phyloP scores from a whole-genome alignment of 495 filamentous ascomycete genomes.

The Extremus antarcticus region DNA sequence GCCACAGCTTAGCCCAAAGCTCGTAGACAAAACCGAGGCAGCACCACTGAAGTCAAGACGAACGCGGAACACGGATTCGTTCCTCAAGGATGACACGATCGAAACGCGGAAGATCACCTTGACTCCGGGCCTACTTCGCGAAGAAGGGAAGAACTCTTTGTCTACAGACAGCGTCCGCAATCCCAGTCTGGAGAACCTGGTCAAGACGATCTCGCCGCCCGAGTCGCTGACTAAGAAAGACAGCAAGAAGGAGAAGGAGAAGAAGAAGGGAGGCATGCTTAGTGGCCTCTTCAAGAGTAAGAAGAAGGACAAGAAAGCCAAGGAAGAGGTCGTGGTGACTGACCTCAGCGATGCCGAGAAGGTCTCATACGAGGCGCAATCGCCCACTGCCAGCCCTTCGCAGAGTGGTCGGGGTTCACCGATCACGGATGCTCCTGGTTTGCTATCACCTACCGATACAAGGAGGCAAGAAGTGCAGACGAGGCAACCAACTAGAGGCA shows the following conservation, averaged over 20 bases:
- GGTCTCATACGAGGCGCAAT: conserved; percentile 31
- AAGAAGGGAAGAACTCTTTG: conserved; percentile 41
- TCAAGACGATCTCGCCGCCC: conserved; percentile 40
- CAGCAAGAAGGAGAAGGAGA: conserved; percentile 81
- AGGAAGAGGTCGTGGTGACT: conserved; percentile 47
- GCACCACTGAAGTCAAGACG: conserved; percentile 56
- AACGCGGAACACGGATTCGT: conserved; percentile 81
- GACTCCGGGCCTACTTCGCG: conserved; percentile 86
- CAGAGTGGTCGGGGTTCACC: conserved; percentile 21
- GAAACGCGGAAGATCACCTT: conserved; percentile 97
- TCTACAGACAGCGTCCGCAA: conserved; percentile 17
- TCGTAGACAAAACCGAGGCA: conserved; percentile 16
- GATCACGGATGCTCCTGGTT: conserved; percentile 39
- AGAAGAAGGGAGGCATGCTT: conserved; percentile 69
- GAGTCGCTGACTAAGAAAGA: conserved; percentile 49
- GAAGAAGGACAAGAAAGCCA: conserved; percentile 77
- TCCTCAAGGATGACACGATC: conserved; percentile 90
- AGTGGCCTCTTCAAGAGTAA: conserved; percentile 94
- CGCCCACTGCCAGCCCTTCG: conserved; percentile 8
- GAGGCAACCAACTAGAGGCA: conserved; percentile 43
- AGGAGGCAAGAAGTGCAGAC: background rate
- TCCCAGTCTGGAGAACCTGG: conserved; percentile 43
- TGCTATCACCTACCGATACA: background rate
- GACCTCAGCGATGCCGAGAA: conserved; percentile 40
- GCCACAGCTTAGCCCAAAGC: conserved; percentile 16